Conservation (phyloP, 306 rosid species). For the Delonix regia region DNA sequence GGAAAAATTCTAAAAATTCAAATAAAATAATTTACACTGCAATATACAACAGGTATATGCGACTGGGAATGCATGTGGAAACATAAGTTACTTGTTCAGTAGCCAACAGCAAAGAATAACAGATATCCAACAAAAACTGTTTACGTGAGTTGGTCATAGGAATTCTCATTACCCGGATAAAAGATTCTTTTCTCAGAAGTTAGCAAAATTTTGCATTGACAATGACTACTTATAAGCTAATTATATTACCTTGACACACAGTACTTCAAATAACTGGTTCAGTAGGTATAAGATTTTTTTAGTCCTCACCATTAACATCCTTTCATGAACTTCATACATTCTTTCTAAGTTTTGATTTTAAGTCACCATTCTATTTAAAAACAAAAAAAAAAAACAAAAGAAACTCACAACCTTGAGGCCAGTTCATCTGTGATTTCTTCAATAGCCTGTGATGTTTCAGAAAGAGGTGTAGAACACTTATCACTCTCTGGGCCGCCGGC, state of each 20-base stretch:
- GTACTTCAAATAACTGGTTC: background rate
- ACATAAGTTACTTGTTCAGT: slow-evolving; percentile 22
- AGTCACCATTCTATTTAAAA: background rate
- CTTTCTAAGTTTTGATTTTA: slow-evolving; percentile 13
- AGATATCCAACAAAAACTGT: background rate
- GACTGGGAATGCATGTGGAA: slow-evolving; percentile 22
- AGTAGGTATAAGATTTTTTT: background rate
- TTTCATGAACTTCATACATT: background rate
- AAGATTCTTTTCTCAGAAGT: slow-evolving; percentile 2
- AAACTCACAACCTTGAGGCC: slow-evolving; percentile 63
- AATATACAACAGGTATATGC: slow-evolving; percentile 18
- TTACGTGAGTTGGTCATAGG: background rate
- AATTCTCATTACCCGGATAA: slow-evolving; percentile 4
- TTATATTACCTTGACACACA: slow-evolving; percentile 9
- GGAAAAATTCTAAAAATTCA: slow-evolving; percentile 9
- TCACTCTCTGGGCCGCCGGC: slow-evolving; percentile 63
- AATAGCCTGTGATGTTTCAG: slow-evolving; percentile 70
- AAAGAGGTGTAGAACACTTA: slow-evolving; percentile 66
- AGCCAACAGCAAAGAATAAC: background rate
- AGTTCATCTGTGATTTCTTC: slow-evolving; percentile 74
- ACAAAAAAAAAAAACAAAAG: background rate
- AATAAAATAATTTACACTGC: slow-evolving; percentile 15
- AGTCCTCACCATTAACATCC: slow-evolving; percentile 15
- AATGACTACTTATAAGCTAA: background rate
- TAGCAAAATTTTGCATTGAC: background rate